Conservation (phyloP, 352 stramenopile species). For the Globisporangium spinosum region DNA sequence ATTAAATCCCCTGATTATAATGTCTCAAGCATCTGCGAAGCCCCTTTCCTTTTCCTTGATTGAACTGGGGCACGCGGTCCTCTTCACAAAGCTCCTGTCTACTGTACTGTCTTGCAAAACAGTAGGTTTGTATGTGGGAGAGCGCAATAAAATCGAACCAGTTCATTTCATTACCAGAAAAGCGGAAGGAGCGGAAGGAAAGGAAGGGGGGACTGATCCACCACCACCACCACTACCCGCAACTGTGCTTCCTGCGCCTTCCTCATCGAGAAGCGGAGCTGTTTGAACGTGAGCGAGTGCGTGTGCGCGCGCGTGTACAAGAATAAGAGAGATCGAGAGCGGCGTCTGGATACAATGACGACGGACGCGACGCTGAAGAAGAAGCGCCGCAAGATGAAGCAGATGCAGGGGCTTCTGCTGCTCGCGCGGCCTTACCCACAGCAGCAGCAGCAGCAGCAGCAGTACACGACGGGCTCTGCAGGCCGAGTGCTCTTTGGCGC, state of each 20-base stretch:
- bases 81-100: not conserved
- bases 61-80: not conserved
- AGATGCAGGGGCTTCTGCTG: constrained; percentile 74
- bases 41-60: not conserved
- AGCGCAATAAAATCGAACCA: constrained; percentile 25
- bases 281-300: not conserved
- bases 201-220: not conserved
- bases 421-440: constrained; percentile 40
- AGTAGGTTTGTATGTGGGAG: constrained; percentile 12
- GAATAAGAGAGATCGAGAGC: not conserved
- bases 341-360: constrained; percentile 23
- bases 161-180: constrained; percentile 12
- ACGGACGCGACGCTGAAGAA: constrained; percentile 32
- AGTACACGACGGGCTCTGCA: not conserved
- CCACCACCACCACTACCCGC: not conserved
- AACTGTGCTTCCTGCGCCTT: not conserved
- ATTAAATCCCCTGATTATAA: not conserved
- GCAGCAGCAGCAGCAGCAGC: constrained; percentile 18
- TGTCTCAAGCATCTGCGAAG: not conserved
- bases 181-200: not conserved
- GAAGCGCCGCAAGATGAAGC: constrained; percentile 67
- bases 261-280: not conserved
- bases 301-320: not conserved
- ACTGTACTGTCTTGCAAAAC: not conserved
- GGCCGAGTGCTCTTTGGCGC: constrained; percentile 14